phyloP scores from a whole-genome alignment of 805 yeast species.

The Naumovozyma castellii region DNA sequence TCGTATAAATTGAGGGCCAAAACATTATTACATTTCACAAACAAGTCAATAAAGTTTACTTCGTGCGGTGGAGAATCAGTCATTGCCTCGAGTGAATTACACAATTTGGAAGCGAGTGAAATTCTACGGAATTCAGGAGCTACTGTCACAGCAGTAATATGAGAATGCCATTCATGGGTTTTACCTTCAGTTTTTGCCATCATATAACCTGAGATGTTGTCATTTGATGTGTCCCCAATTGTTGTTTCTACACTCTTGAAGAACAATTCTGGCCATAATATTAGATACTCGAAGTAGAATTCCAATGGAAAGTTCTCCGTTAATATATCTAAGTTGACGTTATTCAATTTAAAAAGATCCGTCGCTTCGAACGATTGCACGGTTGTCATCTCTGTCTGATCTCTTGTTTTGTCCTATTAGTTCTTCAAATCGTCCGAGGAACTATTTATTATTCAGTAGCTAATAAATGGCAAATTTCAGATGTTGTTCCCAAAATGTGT shows the following conservation, averaged over 20 bases:
- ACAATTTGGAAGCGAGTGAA: conserved; percentile 75
- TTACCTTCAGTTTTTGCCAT: conserved; percentile 94
- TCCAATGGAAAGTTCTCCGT: conserved; percentile 85
- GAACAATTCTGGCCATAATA: conserved; percentile 81
- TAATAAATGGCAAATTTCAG: too few relatives aligned
- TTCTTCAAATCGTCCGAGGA: too few relatives aligned
- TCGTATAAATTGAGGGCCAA: conserved; percentile 78
- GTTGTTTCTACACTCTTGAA: conserved; percentile 57
- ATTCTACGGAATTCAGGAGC: conserved; percentile 73
- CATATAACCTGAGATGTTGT: conserved; percentile 59
- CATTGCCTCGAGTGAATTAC: conserved; percentile 60
- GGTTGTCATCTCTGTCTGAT: conserved; percentile 74
- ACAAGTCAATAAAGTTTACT: conserved; percentile 80
- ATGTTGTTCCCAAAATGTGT: too few relatives aligned
- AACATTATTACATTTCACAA: conserved; percentile 77
- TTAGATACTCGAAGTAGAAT: conserved; percentile 75
- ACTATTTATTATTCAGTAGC: too few relatives aligned
- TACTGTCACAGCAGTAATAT: conserved; percentile 91
- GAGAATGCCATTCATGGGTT: conserved; percentile 86
- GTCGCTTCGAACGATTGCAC: conserved; percentile 80
- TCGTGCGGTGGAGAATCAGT: conserved; percentile 73
- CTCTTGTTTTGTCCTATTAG: not conserved
- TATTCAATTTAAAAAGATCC: conserved; percentile 63
- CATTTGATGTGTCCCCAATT: conserved; percentile 20
- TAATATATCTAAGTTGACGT: conserved; percentile 75